These are phyloP conservation scores for Catenaria anguillulae DNA, from an alignment of 371 early-diverging fungal species.

Conservation along the genomic window DNA sequence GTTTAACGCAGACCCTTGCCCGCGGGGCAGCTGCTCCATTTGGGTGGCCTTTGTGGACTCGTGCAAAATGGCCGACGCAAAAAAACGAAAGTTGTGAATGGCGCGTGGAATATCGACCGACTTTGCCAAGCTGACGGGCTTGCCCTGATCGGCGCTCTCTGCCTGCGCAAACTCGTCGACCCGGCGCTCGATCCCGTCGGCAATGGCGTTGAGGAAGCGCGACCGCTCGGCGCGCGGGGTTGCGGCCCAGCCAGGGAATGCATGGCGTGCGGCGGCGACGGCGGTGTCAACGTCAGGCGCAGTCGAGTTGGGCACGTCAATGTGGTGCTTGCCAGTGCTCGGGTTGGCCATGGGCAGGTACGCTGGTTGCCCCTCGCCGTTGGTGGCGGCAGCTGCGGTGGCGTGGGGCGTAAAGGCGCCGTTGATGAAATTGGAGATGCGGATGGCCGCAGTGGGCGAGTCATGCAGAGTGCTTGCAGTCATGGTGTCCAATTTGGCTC, in stretches of 20 bases:
- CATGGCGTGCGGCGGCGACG: constrained; percentile 40
- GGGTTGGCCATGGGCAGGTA: constrained; percentile 47
- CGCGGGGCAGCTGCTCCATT: background rate
- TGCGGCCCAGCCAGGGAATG: constrained; percentile 48
- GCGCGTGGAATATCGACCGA: constrained; percentile 52
- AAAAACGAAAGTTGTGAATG: constrained; percentile 50
- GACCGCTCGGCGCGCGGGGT: constrained; percentile 31
- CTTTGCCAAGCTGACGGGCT: constrained; percentile 40
- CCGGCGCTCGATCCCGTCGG: constrained; percentile 39
- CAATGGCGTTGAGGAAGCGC: constrained; percentile 32
- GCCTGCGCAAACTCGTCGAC: constrained; percentile 29
- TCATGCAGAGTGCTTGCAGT: no score
- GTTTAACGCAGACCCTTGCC: constrained; percentile 13
- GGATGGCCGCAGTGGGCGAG: no score
- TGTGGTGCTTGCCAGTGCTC: constrained; percentile 23
- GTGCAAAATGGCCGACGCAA: constrained; percentile 34
- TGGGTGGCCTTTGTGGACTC: constrained; percentile 8
- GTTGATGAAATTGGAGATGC: constrained; percentile 54
- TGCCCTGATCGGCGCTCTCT: constrained; percentile 49
- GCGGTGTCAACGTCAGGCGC: constrained; percentile 44
- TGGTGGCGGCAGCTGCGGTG: constrained; percentile 1
- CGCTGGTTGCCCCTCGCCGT: background rate
- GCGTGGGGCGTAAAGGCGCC: constrained; percentile 30
- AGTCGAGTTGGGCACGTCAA: constrained; percentile 42
- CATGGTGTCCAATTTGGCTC: no score